These are phyloP conservation scores for Dendrobium nobile DNA, from an alignment of 106 monocot species.

Conservation along the genomic window DNA sequence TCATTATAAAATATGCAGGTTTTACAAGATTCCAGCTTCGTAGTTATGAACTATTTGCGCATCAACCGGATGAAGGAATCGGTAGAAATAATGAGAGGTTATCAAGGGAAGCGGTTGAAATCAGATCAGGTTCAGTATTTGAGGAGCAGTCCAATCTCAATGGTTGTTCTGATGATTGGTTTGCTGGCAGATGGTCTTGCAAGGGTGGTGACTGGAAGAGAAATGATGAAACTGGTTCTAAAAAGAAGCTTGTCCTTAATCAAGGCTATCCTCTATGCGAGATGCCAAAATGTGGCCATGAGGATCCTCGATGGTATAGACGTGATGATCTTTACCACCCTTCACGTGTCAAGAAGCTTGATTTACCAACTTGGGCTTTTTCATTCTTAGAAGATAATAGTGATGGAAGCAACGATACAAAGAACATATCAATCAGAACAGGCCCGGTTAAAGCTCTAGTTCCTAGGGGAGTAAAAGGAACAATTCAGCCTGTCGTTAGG, in stretches of 20 bases:
- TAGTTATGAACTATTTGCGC: slow-evolving; percentile 21
- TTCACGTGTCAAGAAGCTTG: slow-evolving; percentile 54
- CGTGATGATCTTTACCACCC: slow-evolving; percentile 69
- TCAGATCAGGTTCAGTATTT: slow-evolving; percentile 15
- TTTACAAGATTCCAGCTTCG: slow-evolving; percentile 44
- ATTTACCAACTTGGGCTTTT: slow-evolving; percentile 82
- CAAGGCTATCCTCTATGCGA: slow-evolving; percentile 83
- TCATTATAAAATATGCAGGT: slow-evolving; percentile 25
- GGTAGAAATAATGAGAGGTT: slow-evolving; percentile 21
- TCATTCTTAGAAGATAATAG: slow-evolving; percentile 59
- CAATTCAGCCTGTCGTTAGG: slow-evolving; percentile 64
- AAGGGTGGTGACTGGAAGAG: slow-evolving; percentile 99
- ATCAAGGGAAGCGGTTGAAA: slow-evolving; percentile 38
- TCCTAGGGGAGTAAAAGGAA: slow-evolving; percentile 68
- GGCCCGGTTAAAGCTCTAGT: slow-evolving; percentile 28
- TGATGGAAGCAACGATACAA: slow-evolving; percentile 55
- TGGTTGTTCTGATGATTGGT: slow-evolving; percentile 46
- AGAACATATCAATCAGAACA: slow-evolving; percentile 21
- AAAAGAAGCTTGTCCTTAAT: slow-evolving; percentile 72
- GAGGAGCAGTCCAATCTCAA: slow-evolving; percentile 22
- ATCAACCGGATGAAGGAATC: slow-evolving; percentile 35
- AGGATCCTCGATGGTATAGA: slow-evolving; percentile 72
- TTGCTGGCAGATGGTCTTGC: slow-evolving; percentile 76
- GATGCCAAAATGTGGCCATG: slow-evolving; percentile 62
- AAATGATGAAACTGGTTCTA: slow-evolving; percentile 71